Conservation (phyloP, 2,329 filamentous ascomycete species). For the Phialocephala sp. region DNA sequence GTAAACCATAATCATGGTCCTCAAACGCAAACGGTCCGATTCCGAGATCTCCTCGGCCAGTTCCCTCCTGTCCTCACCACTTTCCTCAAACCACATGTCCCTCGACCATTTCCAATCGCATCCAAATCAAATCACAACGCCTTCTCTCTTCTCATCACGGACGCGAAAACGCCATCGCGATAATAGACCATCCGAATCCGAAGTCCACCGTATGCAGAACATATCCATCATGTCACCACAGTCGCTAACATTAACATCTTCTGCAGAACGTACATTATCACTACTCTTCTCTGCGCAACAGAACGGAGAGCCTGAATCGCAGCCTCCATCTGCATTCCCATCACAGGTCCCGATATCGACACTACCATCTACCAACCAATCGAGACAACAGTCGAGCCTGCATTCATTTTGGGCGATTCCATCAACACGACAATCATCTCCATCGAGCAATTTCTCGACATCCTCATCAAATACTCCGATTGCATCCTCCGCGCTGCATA, state of each 20-base stretch:
- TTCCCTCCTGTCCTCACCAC: constrained; percentile 47
- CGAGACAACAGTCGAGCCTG: constrained; percentile 54
- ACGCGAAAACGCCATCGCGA: constrained; percentile 67
- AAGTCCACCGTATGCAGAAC: constrained; percentile 39
- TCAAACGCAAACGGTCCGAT: constrained; percentile 69
- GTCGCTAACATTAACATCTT: constrained; percentile 24
- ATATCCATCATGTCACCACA: constrained; percentile 3
- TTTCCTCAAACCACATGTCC: constrained; percentile 44
- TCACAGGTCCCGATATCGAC: constrained; percentile 28
- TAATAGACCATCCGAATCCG: constrained; percentile 61
- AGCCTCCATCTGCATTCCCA: constrained; percentile 29
- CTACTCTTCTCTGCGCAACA: constrained; percentile 63
- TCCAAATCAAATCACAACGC: constrained; percentile 39
- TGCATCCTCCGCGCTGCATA: constrained; percentile 9
- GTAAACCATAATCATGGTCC: constrained; percentile 49
- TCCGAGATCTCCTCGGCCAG: constrained; percentile 59
- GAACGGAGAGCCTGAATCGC: constrained; percentile 35
- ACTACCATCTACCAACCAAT: constrained; percentile 25
- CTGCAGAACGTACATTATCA: constrained; percentile 55
- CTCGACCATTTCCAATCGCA: constrained; percentile 44
- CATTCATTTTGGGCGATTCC: constrained; percentile 67
- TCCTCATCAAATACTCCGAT: constrained; percentile 32
- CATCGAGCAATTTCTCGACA: constrained; percentile 36
- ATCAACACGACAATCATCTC: constrained; percentile 42
- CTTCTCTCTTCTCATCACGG: constrained; percentile 58